A percentile compares a stretch with the other conserved stretches of the same genome.
phyloP scores from a whole-genome alignment of 257 asterid genomes.

The Capsicum baccatum region DNA sequence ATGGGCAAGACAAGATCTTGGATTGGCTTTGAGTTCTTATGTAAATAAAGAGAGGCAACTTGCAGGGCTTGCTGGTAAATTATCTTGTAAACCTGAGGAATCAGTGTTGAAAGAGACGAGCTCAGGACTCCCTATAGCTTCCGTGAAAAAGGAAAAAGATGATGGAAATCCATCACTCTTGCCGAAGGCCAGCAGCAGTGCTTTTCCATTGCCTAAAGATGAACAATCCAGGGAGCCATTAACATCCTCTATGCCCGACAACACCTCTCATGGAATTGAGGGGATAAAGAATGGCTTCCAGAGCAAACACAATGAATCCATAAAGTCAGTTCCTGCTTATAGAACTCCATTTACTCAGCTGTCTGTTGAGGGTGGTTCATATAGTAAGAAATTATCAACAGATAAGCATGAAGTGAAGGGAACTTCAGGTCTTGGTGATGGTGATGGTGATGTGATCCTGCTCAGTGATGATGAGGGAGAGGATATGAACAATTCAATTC shows the following conservation, averaged over 20 bases:
- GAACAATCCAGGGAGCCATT: conserved; percentile 57
- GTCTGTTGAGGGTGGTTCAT: conserved; percentile 37
- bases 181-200: conserved; percentile 38
- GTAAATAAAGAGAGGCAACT: conserved; percentile 66
- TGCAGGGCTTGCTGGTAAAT: conserved; percentile 50
- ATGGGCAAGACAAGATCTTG: conserved; percentile 96
- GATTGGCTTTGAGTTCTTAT: conserved; percentile 87
- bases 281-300: conserved; percentile 38
- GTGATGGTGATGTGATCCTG: conserved; percentile 55
- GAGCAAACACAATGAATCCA: conserved; percentile 43
- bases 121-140: conserved; percentile 35
- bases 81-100: conserved; percentile 47
- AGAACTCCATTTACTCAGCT: conserved; percentile 36
- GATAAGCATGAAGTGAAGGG: conserved; percentile 48
- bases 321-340: conserved; percentile 40
- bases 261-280: conserved; percentile 45
- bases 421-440: conserved; percentile 42
- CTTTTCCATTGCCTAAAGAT: conserved; percentile 43
- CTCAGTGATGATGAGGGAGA: conserved; percentile 78
- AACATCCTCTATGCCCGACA: conserved; percentile 37
- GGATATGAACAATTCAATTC: conserved; percentile 40
- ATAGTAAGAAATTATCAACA: conserved; percentile 35
- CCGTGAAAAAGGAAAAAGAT: conserved; percentile 54
- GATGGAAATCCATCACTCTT: conserved; percentile 40
- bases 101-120: conserved; percentile 45